A percentile compares a stretch with the other conserved stretches of the same genome.
These are phyloP conservation scores for Colletotrichum destructivum DNA, from an alignment of 2,329 filamentous ascomycete species.

Conservation along the genomic window DNA sequence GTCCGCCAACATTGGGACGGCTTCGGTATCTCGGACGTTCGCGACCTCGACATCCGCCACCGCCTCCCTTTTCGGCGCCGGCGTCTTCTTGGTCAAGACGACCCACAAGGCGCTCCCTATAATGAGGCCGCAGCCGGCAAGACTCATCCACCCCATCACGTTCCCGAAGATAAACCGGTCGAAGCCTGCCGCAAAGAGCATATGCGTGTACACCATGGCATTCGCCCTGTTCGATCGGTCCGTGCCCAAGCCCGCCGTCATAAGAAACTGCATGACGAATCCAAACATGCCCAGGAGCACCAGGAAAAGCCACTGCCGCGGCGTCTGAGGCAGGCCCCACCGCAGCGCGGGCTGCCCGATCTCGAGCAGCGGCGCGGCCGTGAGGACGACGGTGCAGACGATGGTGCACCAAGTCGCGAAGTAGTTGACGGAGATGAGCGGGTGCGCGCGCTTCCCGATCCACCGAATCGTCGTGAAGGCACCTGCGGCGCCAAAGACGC, in stretches of 20 bases:
- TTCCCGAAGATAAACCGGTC: conserved; percentile 69
- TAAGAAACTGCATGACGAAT: conserved; percentile 88
- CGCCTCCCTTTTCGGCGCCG: conserved; percentile 47
- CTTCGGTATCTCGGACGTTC: conserved; percentile 53
- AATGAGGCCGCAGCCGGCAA: conserved; percentile 67
- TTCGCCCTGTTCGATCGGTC: conserved; percentile 76
- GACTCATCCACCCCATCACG: conserved; percentile 64
- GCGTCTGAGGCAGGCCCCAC: conserved; percentile 58
- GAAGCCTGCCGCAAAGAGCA: conserved; percentile 69
- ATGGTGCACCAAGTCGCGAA: conserved; percentile 81
- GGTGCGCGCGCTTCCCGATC: conserved; percentile 85
- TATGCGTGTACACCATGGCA: conserved; percentile 72
- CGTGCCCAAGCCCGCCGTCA: conserved; percentile 82
- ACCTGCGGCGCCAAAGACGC: conserved; percentile 81
- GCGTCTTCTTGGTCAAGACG: conserved; percentile 59
- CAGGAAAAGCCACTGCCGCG: conserved; percentile 76
- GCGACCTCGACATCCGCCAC: conserved; percentile 53
- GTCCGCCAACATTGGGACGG: conserved; percentile 57
- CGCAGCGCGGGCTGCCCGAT: conserved; percentile 63
- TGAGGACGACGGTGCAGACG: conserved; percentile 75
- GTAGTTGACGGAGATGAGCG: conserved; percentile 89
- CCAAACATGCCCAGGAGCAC: conserved; percentile 80
- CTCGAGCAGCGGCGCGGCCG: conserved; percentile 61
- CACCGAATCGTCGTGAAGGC: conserved; percentile 84
- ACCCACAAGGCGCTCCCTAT: conserved; percentile 68